phyloP scores from a whole-genome alignment of 768 basidiomycete genomes.

The Rhodotorula kratochvilovae region DNA sequence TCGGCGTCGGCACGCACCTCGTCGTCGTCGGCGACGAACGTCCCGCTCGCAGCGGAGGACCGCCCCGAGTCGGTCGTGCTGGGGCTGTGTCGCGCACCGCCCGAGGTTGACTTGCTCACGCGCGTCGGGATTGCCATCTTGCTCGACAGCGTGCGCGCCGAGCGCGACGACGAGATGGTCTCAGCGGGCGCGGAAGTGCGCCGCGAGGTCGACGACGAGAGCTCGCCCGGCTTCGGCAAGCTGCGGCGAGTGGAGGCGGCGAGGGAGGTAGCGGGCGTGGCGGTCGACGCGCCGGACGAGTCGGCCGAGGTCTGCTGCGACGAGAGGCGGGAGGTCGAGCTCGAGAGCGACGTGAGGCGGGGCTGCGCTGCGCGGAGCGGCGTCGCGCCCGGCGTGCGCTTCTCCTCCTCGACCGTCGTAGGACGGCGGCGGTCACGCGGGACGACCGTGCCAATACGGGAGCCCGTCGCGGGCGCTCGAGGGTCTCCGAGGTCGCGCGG shows the following conservation, averaged over 20 bases:
- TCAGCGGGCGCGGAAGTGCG: constrained; percentile 17
- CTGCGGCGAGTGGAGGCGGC: not conserved
- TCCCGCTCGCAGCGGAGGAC: constrained; percentile 65
- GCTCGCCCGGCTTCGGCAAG: not conserved
- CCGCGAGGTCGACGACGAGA: not conserved
- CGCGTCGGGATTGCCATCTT: constrained; percentile 57
- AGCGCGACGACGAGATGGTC: constrained; percentile 5
- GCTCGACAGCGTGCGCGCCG: constrained; percentile 50
- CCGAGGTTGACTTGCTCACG: constrained; percentile 45
- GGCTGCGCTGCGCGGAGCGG: not conserved
- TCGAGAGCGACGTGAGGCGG: constrained; percentile 5
- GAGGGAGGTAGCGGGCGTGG: not conserved
- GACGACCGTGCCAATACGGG: not conserved
- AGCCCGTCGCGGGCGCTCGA: constrained; percentile 2
- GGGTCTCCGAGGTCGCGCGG: not conserved
- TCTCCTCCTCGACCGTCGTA: constrained; percentile 19
- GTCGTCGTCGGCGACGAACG: constrained; percentile 65
- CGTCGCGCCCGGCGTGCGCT: not conserved
- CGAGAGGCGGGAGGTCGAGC: constrained; percentile 11
- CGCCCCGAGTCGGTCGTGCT: constrained; percentile 75
- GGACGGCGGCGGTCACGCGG: constrained; percentile 12
- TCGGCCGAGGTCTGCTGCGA: not conserved
- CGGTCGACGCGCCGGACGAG: not conserved
- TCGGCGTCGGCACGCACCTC: constrained; percentile 88
- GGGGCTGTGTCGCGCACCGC: constrained; percentile 51